A percentile compares a stretch with the other conserved stretches of the same genome.
Conservation (phyloP, 2,329 filamentous ascomycete genomes). For the Alternaria longipes region DNA sequence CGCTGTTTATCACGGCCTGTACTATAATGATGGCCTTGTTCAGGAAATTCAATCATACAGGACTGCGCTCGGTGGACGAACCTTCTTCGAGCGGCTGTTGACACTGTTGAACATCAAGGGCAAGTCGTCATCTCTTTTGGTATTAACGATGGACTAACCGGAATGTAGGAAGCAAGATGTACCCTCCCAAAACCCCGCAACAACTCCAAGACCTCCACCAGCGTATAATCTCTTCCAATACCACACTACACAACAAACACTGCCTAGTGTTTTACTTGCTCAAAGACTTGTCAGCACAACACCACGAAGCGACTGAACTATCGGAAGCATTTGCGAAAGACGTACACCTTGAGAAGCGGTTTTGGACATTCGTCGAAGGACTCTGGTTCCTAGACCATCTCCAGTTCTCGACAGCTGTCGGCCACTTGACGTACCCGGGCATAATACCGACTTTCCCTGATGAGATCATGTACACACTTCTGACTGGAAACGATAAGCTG, state of each 20-base stretch:
- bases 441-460: slow-evolving; percentile 83
- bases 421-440: slow-evolving; percentile 80
- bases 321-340: slow-evolving; percentile 67
- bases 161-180: slow-evolving; percentile 66
- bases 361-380: slow-evolving; percentile 82
- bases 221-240: slow-evolving; percentile 70
- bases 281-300: slow-evolving; percentile 71
- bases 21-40: slow-evolving; percentile 39
- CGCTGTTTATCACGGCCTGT: slow-evolving; percentile 65
- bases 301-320: slow-evolving; percentile 59
- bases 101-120: slow-evolving; percentile 75
- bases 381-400: slow-evolving; percentile 81
- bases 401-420: slow-evolving; percentile 72
- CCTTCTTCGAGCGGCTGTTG: slow-evolving; percentile 84
- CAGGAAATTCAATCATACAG: slow-evolving; percentile 73
- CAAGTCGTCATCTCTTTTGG: slow-evolving; percentile 47
- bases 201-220: slow-evolving; percentile 75
- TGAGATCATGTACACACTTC: slow-evolving; percentile 77
- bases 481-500: slow-evolving; percentile 54
- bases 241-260: slow-evolving; percentile 79
- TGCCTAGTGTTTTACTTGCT: slow-evolving; percentile 86
- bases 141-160: not conserved
- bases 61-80: slow-evolving; percentile 71
- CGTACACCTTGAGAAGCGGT: slow-evolving; percentile 76
- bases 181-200: slow-evolving; percentile 76